These are phyloP conservation scores for Ramaria sp. DNA, from an alignment of 768 basidiomycete species.

Conservation along the genomic window DNA sequence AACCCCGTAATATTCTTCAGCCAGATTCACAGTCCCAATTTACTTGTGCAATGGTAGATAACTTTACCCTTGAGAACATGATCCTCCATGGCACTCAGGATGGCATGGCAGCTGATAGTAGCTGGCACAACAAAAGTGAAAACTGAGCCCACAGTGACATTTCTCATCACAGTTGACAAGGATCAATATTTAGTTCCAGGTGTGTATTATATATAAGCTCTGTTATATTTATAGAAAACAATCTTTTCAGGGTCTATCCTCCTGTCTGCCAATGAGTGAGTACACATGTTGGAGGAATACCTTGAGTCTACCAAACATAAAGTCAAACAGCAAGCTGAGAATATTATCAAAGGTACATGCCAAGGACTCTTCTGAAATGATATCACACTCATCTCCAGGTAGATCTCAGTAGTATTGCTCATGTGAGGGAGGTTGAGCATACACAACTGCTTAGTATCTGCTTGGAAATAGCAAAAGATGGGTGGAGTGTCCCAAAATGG, in stretches of 20 bases:
- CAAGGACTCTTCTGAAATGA: too few relatives aligned
- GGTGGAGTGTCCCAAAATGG: slow-evolving; percentile 9
- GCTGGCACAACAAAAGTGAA: slow-evolving; percentile 12
- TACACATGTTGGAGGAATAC: not conserved
- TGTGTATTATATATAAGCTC: too few relatives aligned
- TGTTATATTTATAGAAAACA: too few relatives aligned
- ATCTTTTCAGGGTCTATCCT: not conserved
- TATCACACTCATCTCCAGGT: not conserved
- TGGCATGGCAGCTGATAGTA: slow-evolving; percentile 9
- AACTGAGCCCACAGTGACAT: slow-evolving; percentile 11
- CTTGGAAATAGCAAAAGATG: not conserved
- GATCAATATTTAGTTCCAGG: slow-evolving; percentile 10
- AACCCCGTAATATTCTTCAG: not conserved
- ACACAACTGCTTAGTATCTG: not conserved
- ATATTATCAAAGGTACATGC: too few relatives aligned
- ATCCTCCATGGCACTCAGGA: not conserved
- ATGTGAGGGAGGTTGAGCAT: not conserved
- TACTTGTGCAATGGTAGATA: not conserved
- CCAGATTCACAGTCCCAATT: not conserved
- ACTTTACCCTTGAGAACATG: not conserved
- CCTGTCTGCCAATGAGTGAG: not conserved
- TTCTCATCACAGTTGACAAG: slow-evolving; percentile 10
- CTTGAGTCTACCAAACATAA: not conserved
- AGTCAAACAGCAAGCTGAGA: not conserved
- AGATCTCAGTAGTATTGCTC: not conserved